A percentile compares a stretch with the other conserved stretches of the same genome.
These are phyloP conservation scores for Solanum etuberosum DNA, from an alignment of 257 asterid genomes.

Conservation along the genomic window DNA sequence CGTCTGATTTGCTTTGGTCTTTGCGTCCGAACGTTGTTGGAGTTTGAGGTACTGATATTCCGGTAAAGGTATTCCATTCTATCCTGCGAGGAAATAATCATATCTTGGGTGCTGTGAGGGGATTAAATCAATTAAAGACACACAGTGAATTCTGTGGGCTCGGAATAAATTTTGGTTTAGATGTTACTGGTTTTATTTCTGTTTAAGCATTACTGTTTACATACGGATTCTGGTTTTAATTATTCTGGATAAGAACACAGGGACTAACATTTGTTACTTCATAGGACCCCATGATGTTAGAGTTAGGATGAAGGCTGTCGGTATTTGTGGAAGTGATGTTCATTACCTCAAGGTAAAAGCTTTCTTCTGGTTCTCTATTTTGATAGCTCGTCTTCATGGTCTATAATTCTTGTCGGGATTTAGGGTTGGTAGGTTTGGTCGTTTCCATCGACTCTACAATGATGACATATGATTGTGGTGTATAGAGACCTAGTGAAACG, in stretches of 20 bases:
- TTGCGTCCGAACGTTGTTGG: background rate
- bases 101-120: background rate
- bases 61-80: background rate
- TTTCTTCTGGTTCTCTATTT: background rate
- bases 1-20: background rate
- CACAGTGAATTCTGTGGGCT: background rate
- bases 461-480: background rate
- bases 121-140: background rate
- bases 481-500: background rate
- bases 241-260: background rate
- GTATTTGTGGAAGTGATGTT: constrained; percentile 98
- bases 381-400: background rate
- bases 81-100: background rate
- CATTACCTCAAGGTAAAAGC: constrained; percentile 69
- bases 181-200: background rate
- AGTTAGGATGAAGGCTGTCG: constrained; percentile 91
- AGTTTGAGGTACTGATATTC: background rate
- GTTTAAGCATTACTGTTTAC: background rate
- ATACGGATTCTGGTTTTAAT: background rate
- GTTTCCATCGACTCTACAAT: background rate
- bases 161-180: background rate
- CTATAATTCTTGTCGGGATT: background rate
- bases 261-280: background rate
- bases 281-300: constrained; percentile 80
- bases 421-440: background rate